These are phyloP conservation scores for Sporisorium graminicola DNA, from an alignment of 1,284 basidiomycete genomes.

Conservation along the genomic window DNA sequence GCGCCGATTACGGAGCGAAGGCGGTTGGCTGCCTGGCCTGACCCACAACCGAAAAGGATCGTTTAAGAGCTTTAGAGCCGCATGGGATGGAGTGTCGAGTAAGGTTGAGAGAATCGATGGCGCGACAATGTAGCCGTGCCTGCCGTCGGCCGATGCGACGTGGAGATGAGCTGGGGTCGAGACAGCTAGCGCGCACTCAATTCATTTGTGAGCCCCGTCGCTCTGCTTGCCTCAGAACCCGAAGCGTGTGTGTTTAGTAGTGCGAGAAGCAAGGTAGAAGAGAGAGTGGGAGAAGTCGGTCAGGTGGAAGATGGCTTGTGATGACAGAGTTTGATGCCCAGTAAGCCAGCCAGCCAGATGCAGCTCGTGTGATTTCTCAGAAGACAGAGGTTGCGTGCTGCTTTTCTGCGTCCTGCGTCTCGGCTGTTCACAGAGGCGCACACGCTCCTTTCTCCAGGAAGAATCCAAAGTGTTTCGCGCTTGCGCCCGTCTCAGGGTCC, in stretches of 20 bases:
- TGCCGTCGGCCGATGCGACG: background rate
- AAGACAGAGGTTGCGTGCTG: conserved; percentile 10
- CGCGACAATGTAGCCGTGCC: background rate
- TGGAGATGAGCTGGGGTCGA: background rate
- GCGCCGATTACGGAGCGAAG: background rate
- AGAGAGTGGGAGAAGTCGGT: conserved; percentile 3
- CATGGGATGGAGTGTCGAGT: background rate
- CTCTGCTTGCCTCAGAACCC: background rate
- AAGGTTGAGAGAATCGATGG: background rate
- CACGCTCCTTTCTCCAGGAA: background rate
- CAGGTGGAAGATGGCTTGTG: background rate
- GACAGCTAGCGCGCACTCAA: background rate
- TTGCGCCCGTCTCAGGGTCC: conserved; percentile 6
- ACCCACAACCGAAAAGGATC: background rate
- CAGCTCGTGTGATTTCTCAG: conserved; percentile 26
- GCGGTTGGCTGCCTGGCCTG: background rate
- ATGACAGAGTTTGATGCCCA: no score
- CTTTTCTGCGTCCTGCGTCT: background rate
- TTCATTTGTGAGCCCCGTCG: background rate
- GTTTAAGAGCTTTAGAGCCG: background rate
- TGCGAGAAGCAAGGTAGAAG: background rate
- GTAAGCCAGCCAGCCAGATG: background rate
- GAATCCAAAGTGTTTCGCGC: background rate
- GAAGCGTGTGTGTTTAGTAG: background rate
- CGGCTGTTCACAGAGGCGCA: background rate